A percentile compares a stretch with the other conserved stretches of the same genome.
Evolutionary conservation across 441 rosid species (phyloP).

Genomic region (Gossypium davidsonii): DNA sequence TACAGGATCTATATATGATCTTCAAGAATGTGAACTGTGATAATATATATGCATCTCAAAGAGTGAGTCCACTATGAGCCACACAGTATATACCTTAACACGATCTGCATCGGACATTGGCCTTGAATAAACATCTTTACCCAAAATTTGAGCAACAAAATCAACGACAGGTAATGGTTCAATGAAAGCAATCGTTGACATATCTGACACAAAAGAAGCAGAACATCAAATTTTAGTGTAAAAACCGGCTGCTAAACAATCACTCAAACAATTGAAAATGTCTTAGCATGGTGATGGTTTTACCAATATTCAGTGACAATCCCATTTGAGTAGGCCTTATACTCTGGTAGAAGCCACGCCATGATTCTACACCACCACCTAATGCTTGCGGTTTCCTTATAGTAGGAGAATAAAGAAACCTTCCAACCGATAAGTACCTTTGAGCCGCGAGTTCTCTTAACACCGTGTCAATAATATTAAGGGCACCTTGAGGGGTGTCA

Average conservation of each 20-base stretch:
- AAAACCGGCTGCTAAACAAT: background rate
- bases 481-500: slow-evolving; percentile 41
- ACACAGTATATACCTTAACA: slow-evolving; percentile 23
- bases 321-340: slow-evolving; percentile 54
- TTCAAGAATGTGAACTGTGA: background rate
- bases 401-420: slow-evolving; percentile 37
- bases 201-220: slow-evolving; percentile 16
- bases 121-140: slow-evolving; percentile 27
- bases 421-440: slow-evolving; percentile 39
- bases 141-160: slow-evolving; percentile 28
- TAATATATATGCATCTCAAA: background rate
- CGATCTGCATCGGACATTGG: slow-evolving; percentile 37
- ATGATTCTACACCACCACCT: slow-evolving; percentile 41
- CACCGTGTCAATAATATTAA: slow-evolving; percentile 34
- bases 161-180: slow-evolving; percentile 37
- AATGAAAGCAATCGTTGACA: slow-evolving; percentile 33
- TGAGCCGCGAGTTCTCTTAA: slow-evolving; percentile 35
- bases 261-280: background rate
- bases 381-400: slow-evolving; percentile 28
- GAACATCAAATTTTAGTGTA: background rate
- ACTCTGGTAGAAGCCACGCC: slow-evolving; percentile 54
- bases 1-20: background rate
- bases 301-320: slow-evolving; percentile 45
- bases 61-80: background rate
- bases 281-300: background rate